Evolutionary conservation across 2,329 filamentous ascomycete genomes (phyloP).

Genomic region (Fusarium irregulare): DNA sequence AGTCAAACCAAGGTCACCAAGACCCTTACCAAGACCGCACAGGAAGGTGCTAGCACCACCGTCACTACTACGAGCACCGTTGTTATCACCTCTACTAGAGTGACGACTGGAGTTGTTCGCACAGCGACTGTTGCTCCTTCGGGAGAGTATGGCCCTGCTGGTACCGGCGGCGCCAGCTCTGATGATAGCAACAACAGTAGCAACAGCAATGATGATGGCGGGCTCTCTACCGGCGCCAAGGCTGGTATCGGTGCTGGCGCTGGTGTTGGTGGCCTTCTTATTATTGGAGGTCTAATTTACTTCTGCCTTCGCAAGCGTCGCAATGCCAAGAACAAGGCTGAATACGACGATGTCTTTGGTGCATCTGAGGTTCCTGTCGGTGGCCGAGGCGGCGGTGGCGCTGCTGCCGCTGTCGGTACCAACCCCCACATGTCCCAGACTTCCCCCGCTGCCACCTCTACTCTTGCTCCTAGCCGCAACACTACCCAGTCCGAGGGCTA

Average conservation of each 20-base stretch:
- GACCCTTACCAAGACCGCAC: constrained; percentile 49
- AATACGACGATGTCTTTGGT: constrained; percentile 55
- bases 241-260: constrained; percentile 57
- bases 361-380: constrained; percentile 58
- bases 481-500: constrained; percentile 51
- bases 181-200: constrained; percentile 26
- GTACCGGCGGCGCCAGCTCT: constrained; percentile 21
- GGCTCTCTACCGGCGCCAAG: constrained; percentile 57
- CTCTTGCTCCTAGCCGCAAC: constrained; percentile 44
- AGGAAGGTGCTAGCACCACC: constrained; percentile 53
- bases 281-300: constrained; percentile 48
- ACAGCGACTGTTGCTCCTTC: constrained; percentile 46
- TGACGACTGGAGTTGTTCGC: constrained; percentile 48
- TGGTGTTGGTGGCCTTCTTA: constrained; percentile 52
- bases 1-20: constrained; percentile 45
- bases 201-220: constrained; percentile 34
- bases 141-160: constrained; percentile 40
- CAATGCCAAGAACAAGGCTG: constrained; percentile 48
- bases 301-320: constrained; percentile 50
- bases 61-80: constrained; percentile 53
- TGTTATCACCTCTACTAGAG: constrained; percentile 50
- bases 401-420: constrained; percentile 25
- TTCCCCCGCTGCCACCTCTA: constrained; percentile 42
- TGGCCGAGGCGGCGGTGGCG: constrained; percentile 42
- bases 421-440: constrained; percentile 49